Percentiles rank a stretch among this genome's conserved stretches.
These are phyloP conservation scores for Schizochytrium sp. DNA, from an alignment of 108 stramenopile species.

Conservation along the genomic window DNA sequence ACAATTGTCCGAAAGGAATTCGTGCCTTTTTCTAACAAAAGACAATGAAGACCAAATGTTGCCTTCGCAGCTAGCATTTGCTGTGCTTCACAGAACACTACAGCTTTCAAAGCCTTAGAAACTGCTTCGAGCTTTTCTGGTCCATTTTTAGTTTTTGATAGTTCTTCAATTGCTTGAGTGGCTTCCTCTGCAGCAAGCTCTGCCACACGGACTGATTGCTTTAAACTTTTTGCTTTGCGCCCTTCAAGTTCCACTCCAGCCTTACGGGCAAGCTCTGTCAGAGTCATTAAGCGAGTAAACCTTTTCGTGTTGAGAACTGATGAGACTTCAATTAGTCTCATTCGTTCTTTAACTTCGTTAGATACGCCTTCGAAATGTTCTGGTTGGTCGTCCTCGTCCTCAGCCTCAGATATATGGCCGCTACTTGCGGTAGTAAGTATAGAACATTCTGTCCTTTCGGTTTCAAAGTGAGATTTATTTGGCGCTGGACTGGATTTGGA, in stretches of 20 bases:
- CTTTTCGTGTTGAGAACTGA: background rate
- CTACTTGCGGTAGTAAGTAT: too few species aligned
- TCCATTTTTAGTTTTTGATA: background rate
- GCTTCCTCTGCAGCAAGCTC: slow-evolving; percentile 20
- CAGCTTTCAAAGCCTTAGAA: background rate
- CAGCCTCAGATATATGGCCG: background rate
- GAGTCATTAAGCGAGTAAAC: background rate
- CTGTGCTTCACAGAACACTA: background rate
- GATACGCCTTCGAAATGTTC: background rate
- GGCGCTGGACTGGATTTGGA: too few species aligned
- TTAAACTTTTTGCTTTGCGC: background rate
- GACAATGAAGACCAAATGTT: background rate
- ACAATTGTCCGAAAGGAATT: background rate
- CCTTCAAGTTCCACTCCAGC: background rate
- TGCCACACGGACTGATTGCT: slow-evolving; percentile 12
- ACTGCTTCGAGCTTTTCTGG: background rate
- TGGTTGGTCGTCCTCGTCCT: background rate
- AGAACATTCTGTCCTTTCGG: too few species aligned
- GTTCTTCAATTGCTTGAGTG: background rate
- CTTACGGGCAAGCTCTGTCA: background rate
- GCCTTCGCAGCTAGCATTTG: slow-evolving; percentile 19
- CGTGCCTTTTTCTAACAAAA: background rate
- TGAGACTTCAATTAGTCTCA: background rate
- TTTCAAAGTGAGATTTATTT: too few species aligned
- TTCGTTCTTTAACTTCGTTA: background rate